phyloP scores from a whole-genome alignment of 305 asterid genomes.

The Striga hermonthica region DNA sequence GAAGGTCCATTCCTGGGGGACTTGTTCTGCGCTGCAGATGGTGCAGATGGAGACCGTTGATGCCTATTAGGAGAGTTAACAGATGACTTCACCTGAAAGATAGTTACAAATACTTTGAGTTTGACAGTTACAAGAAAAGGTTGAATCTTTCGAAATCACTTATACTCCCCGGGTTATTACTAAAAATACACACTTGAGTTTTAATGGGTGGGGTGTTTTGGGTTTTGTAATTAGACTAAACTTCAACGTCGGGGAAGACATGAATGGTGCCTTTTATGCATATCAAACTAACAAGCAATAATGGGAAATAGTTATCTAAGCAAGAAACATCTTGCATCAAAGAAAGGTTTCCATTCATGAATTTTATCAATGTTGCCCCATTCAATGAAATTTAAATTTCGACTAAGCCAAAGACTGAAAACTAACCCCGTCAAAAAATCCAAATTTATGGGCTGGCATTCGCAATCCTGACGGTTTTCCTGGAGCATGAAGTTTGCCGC shows the following conservation, averaged over 20 bases:
- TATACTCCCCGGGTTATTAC: background rate
- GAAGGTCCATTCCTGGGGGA: constrained; percentile 46
- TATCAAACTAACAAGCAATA: constrained; percentile 18
- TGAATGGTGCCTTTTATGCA: background rate
- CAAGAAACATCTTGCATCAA: constrained; percentile 16
- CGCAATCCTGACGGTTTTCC: constrained; percentile 78
- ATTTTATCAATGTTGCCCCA: background rate
- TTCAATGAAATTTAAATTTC: constrained; percentile 2
- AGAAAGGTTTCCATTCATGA: background rate
- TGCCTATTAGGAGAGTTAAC: constrained; percentile 63
- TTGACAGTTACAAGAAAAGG: background rate
- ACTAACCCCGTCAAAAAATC: constrained; percentile 96
- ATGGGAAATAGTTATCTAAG: background rate
- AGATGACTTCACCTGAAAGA: constrained; percentile 58
- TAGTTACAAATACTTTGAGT: constrained; percentile 13
- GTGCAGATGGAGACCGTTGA: constrained; percentile 40
- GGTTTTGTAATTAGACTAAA: background rate
- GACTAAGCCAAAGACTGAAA: constrained; percentile 1
- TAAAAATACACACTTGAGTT: background rate
- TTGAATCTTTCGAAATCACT: background rate
- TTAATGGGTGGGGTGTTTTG: background rate
- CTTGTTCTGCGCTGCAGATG: constrained; percentile 36
- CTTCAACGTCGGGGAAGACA: background rate
- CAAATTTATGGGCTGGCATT: constrained; percentile 91
- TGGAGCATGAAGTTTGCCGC: constrained; percentile 47